Conservation (phyloP, 1,284 basidiomycete species). For the Phellinidium pouzarii region DNA sequence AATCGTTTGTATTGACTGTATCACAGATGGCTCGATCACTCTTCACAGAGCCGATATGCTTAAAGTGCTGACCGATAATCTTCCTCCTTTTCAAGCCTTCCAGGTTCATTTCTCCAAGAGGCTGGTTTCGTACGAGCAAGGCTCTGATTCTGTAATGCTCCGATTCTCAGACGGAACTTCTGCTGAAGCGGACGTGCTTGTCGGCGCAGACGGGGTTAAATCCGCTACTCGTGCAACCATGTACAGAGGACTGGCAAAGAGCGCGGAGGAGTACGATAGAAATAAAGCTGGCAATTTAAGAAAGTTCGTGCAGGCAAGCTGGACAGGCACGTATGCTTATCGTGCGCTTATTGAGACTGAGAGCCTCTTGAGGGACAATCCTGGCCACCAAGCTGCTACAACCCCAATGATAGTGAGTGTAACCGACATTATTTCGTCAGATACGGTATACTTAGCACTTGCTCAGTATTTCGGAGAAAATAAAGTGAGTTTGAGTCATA, state of each 20-base stretch:
- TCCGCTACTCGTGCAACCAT: constrained; percentile 32
- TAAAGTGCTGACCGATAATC: constrained; percentile 27
- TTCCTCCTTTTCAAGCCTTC: constrained; percentile 25
- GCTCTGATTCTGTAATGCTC: constrained; percentile 23
- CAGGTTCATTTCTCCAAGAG: constrained; percentile 30
- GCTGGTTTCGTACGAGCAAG: constrained; percentile 24
- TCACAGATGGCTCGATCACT: constrained; percentile 29
- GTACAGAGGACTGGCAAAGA: constrained; percentile 26
- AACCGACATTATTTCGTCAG: not conserved
- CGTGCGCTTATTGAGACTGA: constrained; percentile 31
- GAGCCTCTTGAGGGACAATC: constrained; percentile 29
- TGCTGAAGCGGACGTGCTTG: constrained; percentile 34
- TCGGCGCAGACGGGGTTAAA: constrained; percentile 41
- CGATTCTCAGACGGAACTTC: constrained; percentile 32
- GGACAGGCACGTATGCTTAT: constrained; percentile 39
- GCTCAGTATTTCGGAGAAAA: constrained; percentile 38
- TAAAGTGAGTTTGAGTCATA: no score
- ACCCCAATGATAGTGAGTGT: constrained; percentile 17
- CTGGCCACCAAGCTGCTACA: constrained; percentile 30
- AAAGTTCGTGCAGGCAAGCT: constrained; percentile 29
- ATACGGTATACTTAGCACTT: not conserved
- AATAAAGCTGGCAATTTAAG: constrained; percentile 18
- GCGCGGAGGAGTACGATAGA: constrained; percentile 10
- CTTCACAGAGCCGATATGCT: constrained; percentile 30
- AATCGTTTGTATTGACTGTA: not conserved